Percentiles rank a stretch among this genome's conserved stretches.
Evolutionary conservation across 768 basidiomycete genomes (phyloP).

Genomic region (Lactifluus rugatus): DNA sequence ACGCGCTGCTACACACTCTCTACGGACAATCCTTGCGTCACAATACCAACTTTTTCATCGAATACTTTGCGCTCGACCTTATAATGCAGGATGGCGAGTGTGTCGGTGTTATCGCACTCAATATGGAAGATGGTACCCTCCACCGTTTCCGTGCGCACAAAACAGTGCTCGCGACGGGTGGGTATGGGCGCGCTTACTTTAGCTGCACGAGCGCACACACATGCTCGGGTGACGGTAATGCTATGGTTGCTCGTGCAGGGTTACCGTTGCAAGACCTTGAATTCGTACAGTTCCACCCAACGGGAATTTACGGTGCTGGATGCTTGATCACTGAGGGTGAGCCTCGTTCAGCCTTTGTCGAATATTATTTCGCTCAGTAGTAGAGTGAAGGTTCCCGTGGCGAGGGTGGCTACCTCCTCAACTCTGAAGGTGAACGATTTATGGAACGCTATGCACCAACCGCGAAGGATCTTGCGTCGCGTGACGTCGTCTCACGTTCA

Average conservation of each 20-base stretch:
- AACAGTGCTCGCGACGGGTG: constrained; percentile 96
- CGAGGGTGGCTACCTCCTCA: constrained; percentile 96
- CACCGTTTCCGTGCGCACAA: constrained; percentile 98
- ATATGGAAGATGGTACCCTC: constrained; percentile 99
- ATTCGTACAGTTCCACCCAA: constrained; percentile 99
- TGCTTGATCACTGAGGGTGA: constrained; percentile 97
- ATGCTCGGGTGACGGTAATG: constrained; percentile 97
- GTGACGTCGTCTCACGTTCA: constrained; percentile 97
- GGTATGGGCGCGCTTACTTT: constrained; percentile 97
- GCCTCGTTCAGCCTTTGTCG: constrained; percentile 9
- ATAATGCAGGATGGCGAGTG: constrained; percentile 99
- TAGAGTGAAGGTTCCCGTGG: constrained; percentile 76
- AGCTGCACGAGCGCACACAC: constrained; percentile 98
- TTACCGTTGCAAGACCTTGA: constrained; percentile 94
- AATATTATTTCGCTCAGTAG: not conserved
- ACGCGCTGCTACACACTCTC: constrained; percentile 95
- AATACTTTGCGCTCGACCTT: constrained; percentile 98
- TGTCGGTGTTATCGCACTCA: constrained; percentile 97
- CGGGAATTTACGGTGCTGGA: constrained; percentile 98
- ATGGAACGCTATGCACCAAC: constrained; percentile 99
- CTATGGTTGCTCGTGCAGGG: constrained; percentile 95
- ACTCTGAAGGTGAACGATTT: constrained; percentile 98
- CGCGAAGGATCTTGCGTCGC: constrained; percentile 98
- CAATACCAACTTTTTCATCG: constrained; percentile 99
- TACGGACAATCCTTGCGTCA: constrained; percentile 98